Evolutionary conservation across 2,329 filamentous ascomycete species (phyloP), one percentile per base, ranked within the genome.

Genomic region (Botrytis fabae): DNA sequence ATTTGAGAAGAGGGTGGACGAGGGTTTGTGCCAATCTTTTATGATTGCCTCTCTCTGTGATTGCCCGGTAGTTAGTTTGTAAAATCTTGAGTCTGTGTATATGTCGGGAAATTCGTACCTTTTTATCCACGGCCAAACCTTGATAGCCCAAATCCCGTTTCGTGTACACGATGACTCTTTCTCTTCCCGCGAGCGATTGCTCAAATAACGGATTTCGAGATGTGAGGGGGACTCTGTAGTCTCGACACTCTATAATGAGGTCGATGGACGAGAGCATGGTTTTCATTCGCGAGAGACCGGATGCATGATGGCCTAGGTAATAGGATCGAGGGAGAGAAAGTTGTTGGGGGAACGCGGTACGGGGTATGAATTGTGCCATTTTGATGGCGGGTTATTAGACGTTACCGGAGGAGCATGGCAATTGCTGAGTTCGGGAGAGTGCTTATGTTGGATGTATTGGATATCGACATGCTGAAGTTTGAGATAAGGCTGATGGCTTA

Each of bases 171-270:
- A 98, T 86, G 76, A 98, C 84, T 75, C 95, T 89, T 78, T 92
- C 87, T 76, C 90, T 90, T 25, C 91, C 91, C 42, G 89, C 89
- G 62, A 98, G 85, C 46, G 89, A 88, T 75, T 90, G 87, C 80
- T 98, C 95, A 78, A 99, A 95, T 63, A 95, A 84, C 0, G 95
- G 95, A 80, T 99, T 99, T 77, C 93, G 90, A 4, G 93, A 96
- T 0, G 94, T 95, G 16, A 98, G 84, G 0, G 96, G 96, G 0
- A 97, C 91, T 65, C 96, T 91, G 81, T 94, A 94, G 85, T 99
- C 96, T 80, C 96, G 93, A 82, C 95, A 98, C 85, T 99, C 96
- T 80, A 99, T 89, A 71, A 99, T 90, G 61, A 98, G 90, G 79
- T 95, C 92, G 78, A 98, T 93, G 75, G 90, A 90, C 42, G 91